Evolutionary conservation across 2,329 filamentous ascomycete species (phyloP), one percentile per base, ranked within the genome.

Genomic region (Pyrenochaeta sp.): DNA sequence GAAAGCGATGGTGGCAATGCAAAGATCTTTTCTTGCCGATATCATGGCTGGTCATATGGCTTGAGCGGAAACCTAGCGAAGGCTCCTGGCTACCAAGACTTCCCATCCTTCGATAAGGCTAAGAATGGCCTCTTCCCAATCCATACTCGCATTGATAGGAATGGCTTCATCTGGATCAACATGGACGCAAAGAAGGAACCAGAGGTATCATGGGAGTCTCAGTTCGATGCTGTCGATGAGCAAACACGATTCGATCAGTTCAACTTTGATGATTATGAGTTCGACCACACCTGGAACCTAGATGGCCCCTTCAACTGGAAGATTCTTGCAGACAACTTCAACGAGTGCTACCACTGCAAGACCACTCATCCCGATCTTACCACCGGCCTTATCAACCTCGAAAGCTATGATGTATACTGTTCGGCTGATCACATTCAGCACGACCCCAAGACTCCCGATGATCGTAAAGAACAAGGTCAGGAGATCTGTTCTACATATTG

Each of bases 341-440:
- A 88, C 67, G 85, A 86, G 67, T 88, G 85, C 67, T 88, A 88
- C 62, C 85, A 87, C 75, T 87, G 84, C 75, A 80, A 81, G 45
- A 83, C 81, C 0, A 81, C 84, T 1, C 85, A 87, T 60, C 84
- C 85, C 2, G 83, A 85, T 51, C 82, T 87, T 29, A 78, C 82
- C 23, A 78, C 82, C 4, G 63, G 59, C 36, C 77, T 87, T n/a
- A 80, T 84, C 39, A 82, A 87, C 54, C 78, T 87, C 33, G 79
- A 81, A 52, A 81, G 81, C 3, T 87, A 87, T 72, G 63, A 66
- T 30, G 71, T 74, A 23, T 54, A 72, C 49, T 64, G 64, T 51
- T 54, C 56, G 2, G 66, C 62, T 2, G 71, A 67, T 21, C 67
- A 72, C 52, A 69, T 74, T 40, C 67, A 74, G 47, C 71, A 74